Conservation (phyloP, 306 rosid genomes). For the Cicer judaicum region DNA sequence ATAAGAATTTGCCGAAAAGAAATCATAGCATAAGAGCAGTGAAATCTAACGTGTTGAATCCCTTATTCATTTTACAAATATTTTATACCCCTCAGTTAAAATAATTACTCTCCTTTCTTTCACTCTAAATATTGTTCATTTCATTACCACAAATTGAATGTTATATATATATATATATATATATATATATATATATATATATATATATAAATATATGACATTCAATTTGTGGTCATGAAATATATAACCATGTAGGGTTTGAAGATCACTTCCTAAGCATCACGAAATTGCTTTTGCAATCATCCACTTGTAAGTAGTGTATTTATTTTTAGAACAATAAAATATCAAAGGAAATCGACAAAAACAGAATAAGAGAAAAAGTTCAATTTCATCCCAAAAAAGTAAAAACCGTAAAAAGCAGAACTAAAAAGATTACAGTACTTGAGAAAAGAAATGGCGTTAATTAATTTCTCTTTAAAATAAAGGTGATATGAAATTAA, state of each 20-base stretch:
- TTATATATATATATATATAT: neutral
- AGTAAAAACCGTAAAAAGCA: neutral
- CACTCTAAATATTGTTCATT: neutral
- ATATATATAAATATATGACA: too few relatives aligned
- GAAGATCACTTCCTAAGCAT: neutral
- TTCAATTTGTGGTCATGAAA: too few relatives aligned
- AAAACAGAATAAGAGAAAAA: neutral
- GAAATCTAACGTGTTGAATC: neutral
- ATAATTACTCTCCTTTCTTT: neutral
- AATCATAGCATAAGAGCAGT: neutral
- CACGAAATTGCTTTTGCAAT: neutral
- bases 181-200: too few relatives aligned
- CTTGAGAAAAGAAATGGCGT: neutral
- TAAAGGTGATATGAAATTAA: slow-evolving; percentile 19
- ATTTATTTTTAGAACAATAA: neutral
- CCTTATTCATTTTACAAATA: neutral
- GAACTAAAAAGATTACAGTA: neutral
- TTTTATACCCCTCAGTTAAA: neutral
- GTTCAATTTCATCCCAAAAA: neutral
- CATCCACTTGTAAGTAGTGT: neutral
- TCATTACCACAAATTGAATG: neutral
- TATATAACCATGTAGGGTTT: slow-evolving; percentile 1
- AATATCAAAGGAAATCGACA: neutral
- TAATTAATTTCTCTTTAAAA: neutral
- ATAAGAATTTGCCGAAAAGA: too few relatives aligned